Base-by-base conservation (phyloP, 2,329 filamentous ascomycete species). In the Exophiala mesophila region DNA sequence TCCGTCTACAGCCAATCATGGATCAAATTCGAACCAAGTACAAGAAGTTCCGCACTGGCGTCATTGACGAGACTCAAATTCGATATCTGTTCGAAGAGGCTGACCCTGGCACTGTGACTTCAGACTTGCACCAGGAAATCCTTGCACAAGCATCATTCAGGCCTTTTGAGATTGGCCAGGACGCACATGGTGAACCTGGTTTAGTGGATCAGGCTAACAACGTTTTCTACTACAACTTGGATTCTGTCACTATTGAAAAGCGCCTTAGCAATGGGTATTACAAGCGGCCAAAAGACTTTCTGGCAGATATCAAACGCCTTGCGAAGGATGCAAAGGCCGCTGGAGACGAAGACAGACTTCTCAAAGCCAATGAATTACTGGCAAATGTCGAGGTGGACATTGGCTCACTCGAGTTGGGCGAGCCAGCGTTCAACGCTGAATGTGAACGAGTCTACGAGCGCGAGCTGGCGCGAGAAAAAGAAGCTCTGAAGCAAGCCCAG, bases 201-300 rank as follows among this genome's bases (percentile, higher is more conserved):
- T 70, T 98, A 32, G 72, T 80, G 28, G 85, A 97, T 52, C 80
- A 78, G 4, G 74, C 76, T 2, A 86, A 80, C 2, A 80, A 80
- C 44, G 95, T 92, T 62, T 92, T 89, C 63, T 97, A 83, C 63
- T 97, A 96, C 70, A 98, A 98, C 55, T 71, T 98, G 33, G 89
- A 97, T 59, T 85, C 90, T 8, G 83, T 83, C 3, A 90, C 85
- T 1, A 96, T 98, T 39, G 92, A 98, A 67, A 88, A 95, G 61
- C 82, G 92, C n/a, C 72, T 98, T 23, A 94, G 88, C 3, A 97
- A 98, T 61, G 92, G 92, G 4, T 98, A 88, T 65, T 98, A 98
- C 65, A 87, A 88, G 55, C 80, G 89, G 8, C 87, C 89, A 0
- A 83, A 83, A 56, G 90, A 96, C 60, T 98, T 96, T 59, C 67